Evolutionary conservation across 805 yeast species (phyloP).

Genomic region (Starmera amethionina): DNA sequence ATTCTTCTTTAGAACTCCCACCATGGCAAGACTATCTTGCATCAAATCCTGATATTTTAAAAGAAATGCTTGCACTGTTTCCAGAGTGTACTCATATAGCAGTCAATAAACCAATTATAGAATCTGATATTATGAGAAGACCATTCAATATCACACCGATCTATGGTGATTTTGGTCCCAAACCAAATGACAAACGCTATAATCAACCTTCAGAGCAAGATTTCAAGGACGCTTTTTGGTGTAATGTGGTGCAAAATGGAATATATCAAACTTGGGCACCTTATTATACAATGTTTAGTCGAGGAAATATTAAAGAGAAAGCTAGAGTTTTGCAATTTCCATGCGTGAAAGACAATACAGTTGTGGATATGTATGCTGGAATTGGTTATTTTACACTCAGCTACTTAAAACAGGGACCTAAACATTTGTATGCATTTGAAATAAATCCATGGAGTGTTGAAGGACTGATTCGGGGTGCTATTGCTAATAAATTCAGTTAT

Average conservation of each 20-base stretch:
- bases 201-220: constrained; percentile 32
- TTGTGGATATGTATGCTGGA: constrained; percentile 72
- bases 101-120: constrained; percentile 55
- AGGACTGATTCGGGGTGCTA: constrained; percentile 53
- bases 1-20: constrained; percentile 8
- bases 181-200: constrained; percentile 15
- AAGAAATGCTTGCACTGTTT: constrained; percentile 1
- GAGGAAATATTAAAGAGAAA: constrained; percentile 82
- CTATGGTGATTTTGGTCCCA: constrained; percentile 58
- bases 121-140: constrained; percentile 45
- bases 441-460: constrained; percentile 76
- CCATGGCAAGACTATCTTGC: too few species aligned
- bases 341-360: constrained; percentile 29
- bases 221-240: constrained; percentile 58
- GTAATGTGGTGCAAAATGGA: constrained; percentile 59
- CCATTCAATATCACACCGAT: constrained; percentile 55
- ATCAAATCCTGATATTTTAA: too few species aligned
- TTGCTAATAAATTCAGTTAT: constrained; percentile 30
- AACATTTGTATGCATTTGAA: constrained; percentile 64
- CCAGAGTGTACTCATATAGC: constrained; percentile 52
- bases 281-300: constrained; percentile 71
- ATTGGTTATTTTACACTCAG: constrained; percentile 77
- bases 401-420: constrained; percentile 47
- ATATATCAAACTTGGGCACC: constrained; percentile 82
- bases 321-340: constrained; percentile 43